Conservation (phyloP, 805 yeast species). For the Nakazawaea sp. region DNA sequence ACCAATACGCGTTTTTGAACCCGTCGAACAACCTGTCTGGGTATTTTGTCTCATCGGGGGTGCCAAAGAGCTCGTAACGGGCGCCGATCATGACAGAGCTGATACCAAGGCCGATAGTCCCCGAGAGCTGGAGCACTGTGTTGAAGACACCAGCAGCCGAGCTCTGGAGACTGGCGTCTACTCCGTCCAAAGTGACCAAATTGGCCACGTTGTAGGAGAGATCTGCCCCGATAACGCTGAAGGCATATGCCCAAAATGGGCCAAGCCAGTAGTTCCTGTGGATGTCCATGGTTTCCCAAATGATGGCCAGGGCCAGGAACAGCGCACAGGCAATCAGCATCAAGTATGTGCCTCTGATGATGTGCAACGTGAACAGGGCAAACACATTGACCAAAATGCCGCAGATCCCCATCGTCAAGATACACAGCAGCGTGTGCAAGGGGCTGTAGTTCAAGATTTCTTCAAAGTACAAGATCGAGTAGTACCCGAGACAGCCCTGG, state of each 20-base stretch:
- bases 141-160: slow-evolving; percentile 44
- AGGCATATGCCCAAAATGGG: slow-evolving; percentile 35
- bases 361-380: slow-evolving; percentile 39
- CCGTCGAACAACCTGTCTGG: slow-evolving; percentile 21
- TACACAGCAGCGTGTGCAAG: slow-evolving; percentile 35
- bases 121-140: slow-evolving; percentile 33
- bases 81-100: slow-evolving; percentile 31
- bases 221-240: slow-evolving; percentile 40
- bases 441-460: slow-evolving; percentile 28
- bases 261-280: slow-evolving; percentile 34
- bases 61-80: slow-evolving; percentile 24
- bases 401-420: slow-evolving; percentile 34
- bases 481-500: slow-evolving; percentile 31
- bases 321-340: slow-evolving; percentile 28
- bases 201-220: slow-evolving; percentile 38
- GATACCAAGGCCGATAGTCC: slow-evolving; percentile 35
- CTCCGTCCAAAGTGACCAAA: slow-evolving; percentile 33
- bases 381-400: slow-evolving; percentile 36
- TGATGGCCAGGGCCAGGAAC: slow-evolving; percentile 27
- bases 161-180: slow-evolving; percentile 30
- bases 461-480: slow-evolving; percentile 36
- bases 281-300: slow-evolving; percentile 34
- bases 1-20: slow-evolving; percentile 29
- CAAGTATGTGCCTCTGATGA: slow-evolving; percentile 32
- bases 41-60: slow-evolving; percentile 17